These are phyloP conservation scores for Vigna trinervia DNA, from an alignment of 306 rosid genomes.

Conservation along the genomic window DNA sequence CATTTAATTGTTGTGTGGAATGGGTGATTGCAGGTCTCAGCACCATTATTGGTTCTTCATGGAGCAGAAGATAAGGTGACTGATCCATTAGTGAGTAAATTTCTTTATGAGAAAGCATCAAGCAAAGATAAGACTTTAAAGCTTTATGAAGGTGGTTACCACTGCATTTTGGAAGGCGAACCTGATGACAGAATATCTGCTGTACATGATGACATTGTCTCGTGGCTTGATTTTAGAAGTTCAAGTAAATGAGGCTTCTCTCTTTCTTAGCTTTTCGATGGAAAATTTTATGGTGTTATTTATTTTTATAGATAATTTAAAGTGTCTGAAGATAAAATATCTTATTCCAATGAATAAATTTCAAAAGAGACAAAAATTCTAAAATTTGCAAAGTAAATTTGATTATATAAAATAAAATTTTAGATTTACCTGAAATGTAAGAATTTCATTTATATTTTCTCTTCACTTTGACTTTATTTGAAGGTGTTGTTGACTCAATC, in stretches of 20 bases:
- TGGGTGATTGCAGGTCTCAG: conserved; percentile 60
- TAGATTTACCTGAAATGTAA: too few species aligned
- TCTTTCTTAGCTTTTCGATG: too few species aligned
- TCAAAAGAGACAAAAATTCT: too few species aligned
- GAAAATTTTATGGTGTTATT: too few species aligned
- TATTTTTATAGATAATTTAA: too few species aligned
- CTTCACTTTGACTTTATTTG: too few species aligned
- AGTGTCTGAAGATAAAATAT: too few species aligned
- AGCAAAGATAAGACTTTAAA: conserved; percentile 74
- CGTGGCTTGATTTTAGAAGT: conserved; percentile 73
- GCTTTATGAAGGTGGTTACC: conserved; percentile 73
- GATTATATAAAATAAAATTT: too few species aligned
- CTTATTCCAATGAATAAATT: too few species aligned
- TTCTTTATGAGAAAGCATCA: conserved; percentile 78
- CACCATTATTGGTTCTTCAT: conserved; percentile 84
- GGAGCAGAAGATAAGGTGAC: conserved; percentile 88
- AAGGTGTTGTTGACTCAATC: too few species aligned
- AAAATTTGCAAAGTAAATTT: too few species aligned
- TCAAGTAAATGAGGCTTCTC: conserved; percentile 24
- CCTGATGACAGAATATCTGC: conserved; percentile 72
- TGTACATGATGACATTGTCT: conserved; percentile 70
- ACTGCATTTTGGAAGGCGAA: conserved; percentile 90
- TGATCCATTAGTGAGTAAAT: conserved; percentile 79
- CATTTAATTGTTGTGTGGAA: background rate
- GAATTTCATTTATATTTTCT: too few species aligned